Conservation (phyloP, 225 moss, liverwort and hornwort genomes). For the Rhytidiadelphus loreus region DNA sequence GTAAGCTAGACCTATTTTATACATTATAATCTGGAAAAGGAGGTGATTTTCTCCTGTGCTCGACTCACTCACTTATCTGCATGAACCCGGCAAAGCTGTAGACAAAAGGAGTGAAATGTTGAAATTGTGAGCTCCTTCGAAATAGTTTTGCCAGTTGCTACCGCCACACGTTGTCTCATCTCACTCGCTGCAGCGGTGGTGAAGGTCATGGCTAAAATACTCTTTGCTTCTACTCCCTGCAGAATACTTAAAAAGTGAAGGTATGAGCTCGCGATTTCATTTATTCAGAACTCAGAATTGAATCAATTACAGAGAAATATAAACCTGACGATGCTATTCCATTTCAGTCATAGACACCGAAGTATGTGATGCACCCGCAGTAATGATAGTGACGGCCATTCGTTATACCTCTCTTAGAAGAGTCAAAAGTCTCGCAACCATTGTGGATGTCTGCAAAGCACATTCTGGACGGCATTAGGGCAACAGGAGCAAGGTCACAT, state of each 20-base stretch:
- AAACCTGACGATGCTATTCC: not conserved
- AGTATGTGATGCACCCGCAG: not conserved
- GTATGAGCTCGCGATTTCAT: not conserved
- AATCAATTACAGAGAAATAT: not conserved
- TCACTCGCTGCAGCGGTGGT: slow-evolving; percentile 88
- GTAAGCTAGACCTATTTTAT: not conserved
- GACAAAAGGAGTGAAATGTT: slow-evolving; percentile 89
- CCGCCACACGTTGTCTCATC: slow-evolving; percentile 82
- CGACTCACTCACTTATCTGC: slow-evolving; percentile 68
- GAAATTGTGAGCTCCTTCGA: slow-evolving; percentile 73
- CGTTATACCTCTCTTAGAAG: slow-evolving; percentile 36
- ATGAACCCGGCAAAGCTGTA: slow-evolving; percentile 85
- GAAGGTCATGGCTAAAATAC: slow-evolving; percentile 94
- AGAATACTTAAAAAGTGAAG: not conserved
- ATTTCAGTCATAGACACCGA: not conserved
- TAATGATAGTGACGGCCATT: not conserved
- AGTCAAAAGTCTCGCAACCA: slow-evolving; percentile 49
- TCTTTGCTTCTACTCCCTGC: slow-evolving; percentile 66
- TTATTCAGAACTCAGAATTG: not conserved
- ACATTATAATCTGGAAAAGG: not conserved
- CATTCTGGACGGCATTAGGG: not conserved
- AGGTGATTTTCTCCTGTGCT: not conserved
- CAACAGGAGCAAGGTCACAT: not conserved
- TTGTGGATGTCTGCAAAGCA: slow-evolving; percentile 51
- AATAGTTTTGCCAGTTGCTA: slow-evolving; percentile 54